Base-by-base conservation (phyloP, 805 yeast species). In the Zygoascus biomembranicola region DNA sequence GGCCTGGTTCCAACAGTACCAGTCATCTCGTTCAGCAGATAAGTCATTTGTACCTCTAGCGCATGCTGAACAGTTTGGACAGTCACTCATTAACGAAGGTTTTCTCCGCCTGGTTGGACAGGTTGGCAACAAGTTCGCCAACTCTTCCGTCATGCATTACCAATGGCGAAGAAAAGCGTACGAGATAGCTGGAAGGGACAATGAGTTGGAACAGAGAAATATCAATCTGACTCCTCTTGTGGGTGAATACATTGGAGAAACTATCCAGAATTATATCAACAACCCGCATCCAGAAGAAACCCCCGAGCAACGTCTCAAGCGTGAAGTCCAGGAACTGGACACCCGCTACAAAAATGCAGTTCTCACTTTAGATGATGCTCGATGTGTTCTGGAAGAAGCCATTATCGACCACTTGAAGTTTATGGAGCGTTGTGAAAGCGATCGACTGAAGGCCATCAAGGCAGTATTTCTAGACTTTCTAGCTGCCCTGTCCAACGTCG, bases 371-470 rank as follows among this genome's bases (percentile, higher is more conserved):
- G 96, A 88, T 63, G 73, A 74, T 45, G 67, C 79, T 13, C 75
- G 95, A 55, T 85, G 94, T 66, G 81, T 80, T 47, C 74, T 87
- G 47, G 96, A 89, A 66, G 92, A 85, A 62, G 51, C 61, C 8
- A 74, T 85, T 53, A 77, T 84, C 66, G 90, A 84, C 59, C 90
- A 86, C 63, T 71, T 84, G 50, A 69, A 82, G 20, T 87, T 84
- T 65, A 81, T 88, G 87, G 92, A 87, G 65, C 78, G 82, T 61
- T 87, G 94, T 70, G 96, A 88, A 69, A 67, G 79, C 37, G 95
- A 88, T 68, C 77, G 96, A 58, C 72, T 86, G 55, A 76, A 77
- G 58, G 94, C 94, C 0, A 71, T 88, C 56, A 87, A 87, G 66
- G 84, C 85, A 55, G 90, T 83, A 1, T 77, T 85, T 10, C 74